Evolutionary conservation across 208 protist species (phyloP), one percentile per base, ranked within the genome.

Genomic region (Novymonas esmeraldas): DNA sequence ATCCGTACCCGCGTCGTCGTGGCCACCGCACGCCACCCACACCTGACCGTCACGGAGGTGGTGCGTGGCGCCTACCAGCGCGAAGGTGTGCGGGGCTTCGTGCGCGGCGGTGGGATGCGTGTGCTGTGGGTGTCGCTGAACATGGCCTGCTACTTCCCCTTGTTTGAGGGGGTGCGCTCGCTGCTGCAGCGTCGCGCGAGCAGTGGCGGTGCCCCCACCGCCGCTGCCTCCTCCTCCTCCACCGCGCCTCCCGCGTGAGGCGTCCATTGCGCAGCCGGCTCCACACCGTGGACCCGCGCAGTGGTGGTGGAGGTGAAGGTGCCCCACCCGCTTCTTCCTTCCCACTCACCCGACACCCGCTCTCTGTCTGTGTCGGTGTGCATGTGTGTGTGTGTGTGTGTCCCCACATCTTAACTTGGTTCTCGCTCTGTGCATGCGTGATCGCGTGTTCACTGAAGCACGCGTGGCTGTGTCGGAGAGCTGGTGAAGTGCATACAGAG

Each of bases 111-210:
- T 2, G 62, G 49, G 22, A 84, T 82, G 61, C 86, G 90, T 41
- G 78, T 93, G 55, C 38, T 95, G 34, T 95, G 87, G 85, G 87
- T 95, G 49, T 86, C 85, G 11, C 52, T 70, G 9, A 95, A 95
- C 73, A 89, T 92, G 87, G 82, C 85, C 7, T 58, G 82, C 20
- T 95, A 93, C 69, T 93, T 93, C 38, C 90, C 90, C 13, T 36
- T 92, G 0, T 93, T 89, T 66, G 86, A 95, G 55, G 36, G 74
- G 10, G 64, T 79, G 22, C 69, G 73, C 31, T 62, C 64, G n/a
- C 31, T 82, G 39, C 18, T 69, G 54, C 33, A 68, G 51, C 18
- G 55, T 6, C 46, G 61, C 4, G 39, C 31, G n/a, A n/a, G n/a
- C 31, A 14, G 34, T 44, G 26, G 29, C 51, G 6, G 20, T 22